phyloP scores from a whole-genome alignment of 2,329 filamentous ascomycete genomes.

The Metarhizium anisopliae region DNA sequence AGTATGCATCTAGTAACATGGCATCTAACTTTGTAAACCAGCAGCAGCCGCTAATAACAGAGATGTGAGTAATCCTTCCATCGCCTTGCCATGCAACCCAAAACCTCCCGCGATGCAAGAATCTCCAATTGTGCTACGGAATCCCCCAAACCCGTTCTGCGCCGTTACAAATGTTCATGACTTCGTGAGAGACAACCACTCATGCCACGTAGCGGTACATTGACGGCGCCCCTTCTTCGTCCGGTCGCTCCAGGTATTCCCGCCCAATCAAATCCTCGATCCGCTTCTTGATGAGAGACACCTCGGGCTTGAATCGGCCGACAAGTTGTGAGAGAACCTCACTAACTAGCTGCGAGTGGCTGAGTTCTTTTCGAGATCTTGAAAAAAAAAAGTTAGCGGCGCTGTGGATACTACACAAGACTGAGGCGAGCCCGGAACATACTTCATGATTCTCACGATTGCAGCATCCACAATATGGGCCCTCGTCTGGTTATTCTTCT shows the following conservation, averaged over 20 bases:
- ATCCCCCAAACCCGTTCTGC: not conserved
- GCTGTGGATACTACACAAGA: not conserved
- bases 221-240: constrained; percentile 56
- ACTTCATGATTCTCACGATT: constrained; percentile 81
- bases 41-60: not conserved
- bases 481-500: constrained; percentile 65
- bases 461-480: constrained; percentile 67
- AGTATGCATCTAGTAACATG: too few relatives aligned
- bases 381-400: too few relatives aligned
- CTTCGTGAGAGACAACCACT: constrained; percentile 6
- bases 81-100: constrained; percentile 2
- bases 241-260: constrained; percentile 65
- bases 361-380: constrained; percentile 64
- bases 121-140: not conserved
- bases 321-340: constrained; percentile 65
- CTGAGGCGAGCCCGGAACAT: constrained; percentile 25
- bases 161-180: not conserved
- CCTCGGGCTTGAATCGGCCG: constrained; percentile 64
- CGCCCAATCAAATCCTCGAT: constrained; percentile 69
- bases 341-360: constrained; percentile 59
- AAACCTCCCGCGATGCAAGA: not conserved
- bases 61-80: not conserved
- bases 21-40: not conserved
- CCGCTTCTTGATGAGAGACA: constrained; percentile 71
- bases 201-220: constrained; percentile 66